phyloP scores from a whole-genome alignment of 805 yeast genomes.

The Starmerella roubikii region DNA sequence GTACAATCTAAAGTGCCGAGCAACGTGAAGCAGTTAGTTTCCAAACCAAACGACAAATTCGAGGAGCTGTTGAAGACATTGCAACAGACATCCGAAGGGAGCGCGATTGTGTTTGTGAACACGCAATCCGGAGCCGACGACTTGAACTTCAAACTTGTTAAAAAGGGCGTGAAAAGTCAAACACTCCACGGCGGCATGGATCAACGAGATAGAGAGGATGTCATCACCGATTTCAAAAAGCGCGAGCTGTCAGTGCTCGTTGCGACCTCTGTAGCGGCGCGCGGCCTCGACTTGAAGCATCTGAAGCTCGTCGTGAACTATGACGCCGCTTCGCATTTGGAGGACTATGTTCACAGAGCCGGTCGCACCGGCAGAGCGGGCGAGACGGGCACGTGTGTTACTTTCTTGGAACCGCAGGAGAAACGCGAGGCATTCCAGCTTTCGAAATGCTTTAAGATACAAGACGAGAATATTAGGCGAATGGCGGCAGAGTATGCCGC shows the following conservation, averaged over 20 bases:
- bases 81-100: too few relatives aligned
- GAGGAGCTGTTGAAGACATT: constrained; percentile 40
- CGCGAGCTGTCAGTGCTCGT: constrained; percentile 50
- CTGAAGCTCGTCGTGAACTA: constrained; percentile 69
- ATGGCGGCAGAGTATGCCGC: constrained; percentile 38
- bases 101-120: constrained; percentile 67
- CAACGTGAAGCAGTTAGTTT: constrained; percentile 47
- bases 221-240: constrained; percentile 53
- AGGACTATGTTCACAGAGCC: constrained; percentile 90
- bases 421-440: constrained; percentile 54
- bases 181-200: constrained; percentile 89
- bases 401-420: constrained; percentile 52
- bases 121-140: constrained; percentile 78
- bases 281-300: constrained; percentile 88
- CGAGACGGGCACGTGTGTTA: constrained; percentile 55
- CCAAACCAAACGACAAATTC: constrained; percentile 33
- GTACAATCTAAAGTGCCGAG: constrained; percentile 68
- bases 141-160: constrained; percentile 40
- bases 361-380: constrained; percentile 96
- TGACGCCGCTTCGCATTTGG: constrained; percentile 76
- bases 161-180: constrained; percentile 43
- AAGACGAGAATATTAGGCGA: constrained; percentile 36
- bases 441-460: constrained; percentile 49
- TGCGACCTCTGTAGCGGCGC: constrained; percentile 89
- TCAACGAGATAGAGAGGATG: constrained; percentile 64